Conservation (phyloP, 257 asterid genomes). For the Sherardia arvensis region DNA sequence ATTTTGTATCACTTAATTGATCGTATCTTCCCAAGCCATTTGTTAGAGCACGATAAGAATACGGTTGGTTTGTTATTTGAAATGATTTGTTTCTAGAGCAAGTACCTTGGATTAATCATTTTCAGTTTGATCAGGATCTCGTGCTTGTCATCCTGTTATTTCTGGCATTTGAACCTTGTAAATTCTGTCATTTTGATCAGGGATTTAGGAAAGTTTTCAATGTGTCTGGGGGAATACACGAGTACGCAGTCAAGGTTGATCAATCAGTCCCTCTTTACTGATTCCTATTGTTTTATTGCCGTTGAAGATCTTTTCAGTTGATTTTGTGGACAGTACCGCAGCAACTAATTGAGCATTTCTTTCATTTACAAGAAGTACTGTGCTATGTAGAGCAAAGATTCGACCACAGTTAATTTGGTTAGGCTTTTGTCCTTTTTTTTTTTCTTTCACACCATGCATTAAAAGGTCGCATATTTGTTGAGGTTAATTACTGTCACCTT, state of each 20-base stretch:
- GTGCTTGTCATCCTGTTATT: background rate
- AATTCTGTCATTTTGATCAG: conserved; percentile 30
- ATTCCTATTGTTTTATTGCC: conserved; percentile 8
- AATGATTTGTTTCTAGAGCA: background rate
- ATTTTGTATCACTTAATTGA: too few species aligned
- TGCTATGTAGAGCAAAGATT: background rate
- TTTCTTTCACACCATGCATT: too few species aligned
- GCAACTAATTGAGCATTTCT: background rate
- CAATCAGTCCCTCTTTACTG: conserved; percentile 78
- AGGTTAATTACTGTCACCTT: too few species aligned
- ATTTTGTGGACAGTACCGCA: background rate
- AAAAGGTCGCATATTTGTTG: too few species aligned
- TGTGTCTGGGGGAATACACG: conserved; percentile 85
- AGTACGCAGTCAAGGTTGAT: conserved; percentile 70
- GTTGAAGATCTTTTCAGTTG: background rate
- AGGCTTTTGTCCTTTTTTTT: too few species aligned
- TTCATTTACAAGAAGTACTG: background rate
- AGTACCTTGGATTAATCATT: background rate
- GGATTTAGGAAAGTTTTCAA: conserved; percentile 80
- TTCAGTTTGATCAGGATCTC: background rate
- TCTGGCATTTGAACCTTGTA: background rate
- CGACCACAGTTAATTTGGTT: background rate
- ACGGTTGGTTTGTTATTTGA: too few species aligned
- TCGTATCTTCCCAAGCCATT: too few species aligned
- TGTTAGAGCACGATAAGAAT: too few species aligned